These are phyloP conservation scores for Lachancea dasiensis DNA, from an alignment of 805 yeast genomes.

Conservation along the genomic window DNA sequence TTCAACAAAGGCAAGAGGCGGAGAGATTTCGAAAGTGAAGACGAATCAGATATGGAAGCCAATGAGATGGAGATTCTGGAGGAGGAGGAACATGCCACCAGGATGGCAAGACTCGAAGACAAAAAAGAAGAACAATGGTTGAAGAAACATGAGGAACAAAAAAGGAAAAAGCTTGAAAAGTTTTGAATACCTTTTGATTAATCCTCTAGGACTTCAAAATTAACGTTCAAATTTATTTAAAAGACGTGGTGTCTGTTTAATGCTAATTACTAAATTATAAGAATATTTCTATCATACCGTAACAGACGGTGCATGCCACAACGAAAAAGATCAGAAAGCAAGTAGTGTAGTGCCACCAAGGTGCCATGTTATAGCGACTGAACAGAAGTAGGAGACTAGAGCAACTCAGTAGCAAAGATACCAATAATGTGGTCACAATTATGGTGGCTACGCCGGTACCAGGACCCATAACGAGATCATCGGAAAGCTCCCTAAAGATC, in stretches of 20 bases:
- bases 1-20: slow-evolving; percentile 62
- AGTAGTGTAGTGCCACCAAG: slow-evolving; percentile 30
- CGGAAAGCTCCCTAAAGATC: slow-evolving; percentile 20
- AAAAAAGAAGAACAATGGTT: slow-evolving; percentile 59
- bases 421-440: slow-evolving; percentile 20
- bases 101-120: slow-evolving; percentile 72
- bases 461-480: slow-evolving; percentile 19
- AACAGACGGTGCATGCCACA: slow-evolving; percentile 28
- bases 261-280: slow-evolving; percentile 7
- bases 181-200: no score
- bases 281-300: slow-evolving; percentile 27
- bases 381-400: slow-evolving; percentile 24
- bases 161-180: slow-evolving; percentile 31
- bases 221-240: slow-evolving; percentile 1
- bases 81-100: slow-evolving; percentile 69
- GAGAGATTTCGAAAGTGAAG: slow-evolving; percentile 41
- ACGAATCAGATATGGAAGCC: slow-evolving; percentile 82
- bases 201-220: neutral
- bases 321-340: slow-evolving; percentile 23
- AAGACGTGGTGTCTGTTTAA: no score
- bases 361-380: slow-evolving; percentile 28
- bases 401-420: slow-evolving; percentile 23
- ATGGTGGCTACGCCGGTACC: slow-evolving; percentile 14
- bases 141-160: slow-evolving; percentile 41
- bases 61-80: slow-evolving; percentile 82